Evolutionary conservation across 257 asterid species (phyloP).

Genomic region (Solanum paucissectum): DNA sequence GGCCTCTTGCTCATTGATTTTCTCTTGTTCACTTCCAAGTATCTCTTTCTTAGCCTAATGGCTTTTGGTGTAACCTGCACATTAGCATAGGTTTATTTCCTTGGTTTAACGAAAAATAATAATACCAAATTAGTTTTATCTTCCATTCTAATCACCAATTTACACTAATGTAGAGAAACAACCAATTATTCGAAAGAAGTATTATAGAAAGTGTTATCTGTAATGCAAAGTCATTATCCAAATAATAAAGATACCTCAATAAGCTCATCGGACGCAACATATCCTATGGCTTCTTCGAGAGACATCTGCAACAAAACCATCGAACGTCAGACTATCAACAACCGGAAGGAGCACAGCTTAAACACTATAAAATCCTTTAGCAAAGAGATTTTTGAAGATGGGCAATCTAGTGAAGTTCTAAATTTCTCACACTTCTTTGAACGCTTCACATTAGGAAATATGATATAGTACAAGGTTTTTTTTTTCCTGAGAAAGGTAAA

Average conservation of each 20-base stretch:
- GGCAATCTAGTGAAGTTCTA: background rate
- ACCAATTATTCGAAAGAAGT: background rate
- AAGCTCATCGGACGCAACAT: conserved; percentile 93
- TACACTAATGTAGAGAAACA: background rate
- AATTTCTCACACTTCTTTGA: background rate
- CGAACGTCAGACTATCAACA: background rate
- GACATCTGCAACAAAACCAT: conserved; percentile 46
- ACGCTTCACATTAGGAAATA: background rate
- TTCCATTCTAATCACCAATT: background rate
- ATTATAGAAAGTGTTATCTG: background rate
- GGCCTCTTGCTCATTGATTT: conserved; percentile 74
- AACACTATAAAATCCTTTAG: background rate
- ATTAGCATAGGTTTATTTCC: background rate
- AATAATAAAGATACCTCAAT: conserved; percentile 53
- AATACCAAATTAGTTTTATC: background rate
- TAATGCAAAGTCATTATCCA: background rate
- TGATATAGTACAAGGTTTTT: background rate
- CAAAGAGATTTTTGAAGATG: background rate
- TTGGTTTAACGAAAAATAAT: background rate
- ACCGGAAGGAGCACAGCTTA: background rate
- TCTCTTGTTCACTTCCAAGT: conserved; percentile 77
- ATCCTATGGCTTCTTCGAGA: conserved; percentile 97
- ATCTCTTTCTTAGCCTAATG: conserved; percentile 77
- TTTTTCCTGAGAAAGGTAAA: background rate
- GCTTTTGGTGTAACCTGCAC: conserved; percentile 92